Evolutionary conservation across 177 flowering plant species (phyloP), one percentile per base, ranked within the genome.

Genomic region (Vitis hybrid): DNA sequence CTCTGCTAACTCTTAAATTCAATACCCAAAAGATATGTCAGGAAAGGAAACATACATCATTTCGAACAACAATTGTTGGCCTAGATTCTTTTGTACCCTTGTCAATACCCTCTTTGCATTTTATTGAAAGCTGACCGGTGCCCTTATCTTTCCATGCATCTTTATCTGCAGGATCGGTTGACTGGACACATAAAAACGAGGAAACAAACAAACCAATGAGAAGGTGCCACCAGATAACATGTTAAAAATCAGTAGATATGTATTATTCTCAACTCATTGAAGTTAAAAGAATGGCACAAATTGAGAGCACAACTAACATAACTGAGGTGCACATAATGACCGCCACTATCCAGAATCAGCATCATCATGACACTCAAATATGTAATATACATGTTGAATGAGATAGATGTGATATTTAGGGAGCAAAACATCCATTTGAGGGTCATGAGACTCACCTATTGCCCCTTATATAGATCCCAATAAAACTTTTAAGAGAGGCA

Each of bases 131-230:
- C 69, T 90, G 86, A 16, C 98, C 99, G 68, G 84, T 75, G 56
- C 98, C 98, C 88, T 79, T 93, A 76, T 96, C 94, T 80, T 92
- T 93, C 99, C 99, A 96, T 62, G 86, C 55, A 39, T 82, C 92
- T 79, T 90, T 88, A 70, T 95, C 98, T 12, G 76, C 86, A 26
- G 95, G 92, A 83, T 90, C 89, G 51, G 71, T 85, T 53, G 99
- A 88, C 99, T 96, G 91, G 55, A 80, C 39, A 70, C 59, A 62
- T 20, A n/a, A 57, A 72, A 77, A 72, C n/a, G 51, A 65, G 18
- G 33, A 66, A 51, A 68, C 11, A 68, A 53, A 18, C 53, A 59
- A 67, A 64, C 56, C 65, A 68, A 64, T 29, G 69, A 55, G 55
- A 64, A 59, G 65, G 48, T 22, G 51, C 65, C 5, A 67, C n/a